Percentiles rank a stretch among this genome's conserved stretches.
phyloP scores from a whole-genome alignment of 257 asterid genomes.

The Buddleja alternifolia region DNA sequence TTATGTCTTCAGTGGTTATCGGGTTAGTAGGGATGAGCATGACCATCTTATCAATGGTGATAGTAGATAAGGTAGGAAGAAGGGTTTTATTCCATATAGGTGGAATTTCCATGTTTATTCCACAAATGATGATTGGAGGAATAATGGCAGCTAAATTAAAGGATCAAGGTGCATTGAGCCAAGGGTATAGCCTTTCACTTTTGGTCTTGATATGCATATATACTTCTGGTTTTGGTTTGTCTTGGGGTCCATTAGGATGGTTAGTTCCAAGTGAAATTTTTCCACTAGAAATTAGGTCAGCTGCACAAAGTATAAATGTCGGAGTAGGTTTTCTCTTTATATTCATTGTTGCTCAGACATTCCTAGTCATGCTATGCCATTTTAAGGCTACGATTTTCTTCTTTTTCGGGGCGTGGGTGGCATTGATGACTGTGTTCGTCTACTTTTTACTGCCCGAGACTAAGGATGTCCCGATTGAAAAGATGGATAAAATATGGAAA shows the following conservation, averaged over 20 bases:
- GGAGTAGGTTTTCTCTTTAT: conserved; percentile 30
- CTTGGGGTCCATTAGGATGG: conserved; percentile 51
- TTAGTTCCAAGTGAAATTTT: conserved; percentile 41
- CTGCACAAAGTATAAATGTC: conserved; percentile 41
- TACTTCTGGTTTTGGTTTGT: conserved; percentile 34
- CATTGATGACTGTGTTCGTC: conserved; percentile 36
- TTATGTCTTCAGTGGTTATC: conserved; percentile 20
- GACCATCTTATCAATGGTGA: conserved; percentile 14
- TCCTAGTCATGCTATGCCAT: conserved; percentile 34
- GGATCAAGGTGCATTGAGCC: conserved; percentile 33
- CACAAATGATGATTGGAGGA: conserved; percentile 30
- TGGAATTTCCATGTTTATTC: conserved; percentile 27
- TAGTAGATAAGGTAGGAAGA: conserved; percentile 29
- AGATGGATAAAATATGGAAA: conserved; percentile 40
- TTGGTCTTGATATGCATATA: conserved; percentile 34
- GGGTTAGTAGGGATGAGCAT: not conserved
- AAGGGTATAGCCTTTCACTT: not conserved
- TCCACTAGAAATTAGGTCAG: conserved; percentile 40
- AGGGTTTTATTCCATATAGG: conserved; percentile 25
- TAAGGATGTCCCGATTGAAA: too few relatives aligned
- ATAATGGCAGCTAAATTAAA: too few relatives aligned
- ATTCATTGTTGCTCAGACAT: conserved; percentile 32
- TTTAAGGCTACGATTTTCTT: conserved; percentile 36
- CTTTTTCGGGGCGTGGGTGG: conserved; percentile 45
- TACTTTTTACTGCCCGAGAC: conserved; percentile 40